Conservation (phyloP, 306 rosid genomes). For the Dalbergia oliveri region DNA sequence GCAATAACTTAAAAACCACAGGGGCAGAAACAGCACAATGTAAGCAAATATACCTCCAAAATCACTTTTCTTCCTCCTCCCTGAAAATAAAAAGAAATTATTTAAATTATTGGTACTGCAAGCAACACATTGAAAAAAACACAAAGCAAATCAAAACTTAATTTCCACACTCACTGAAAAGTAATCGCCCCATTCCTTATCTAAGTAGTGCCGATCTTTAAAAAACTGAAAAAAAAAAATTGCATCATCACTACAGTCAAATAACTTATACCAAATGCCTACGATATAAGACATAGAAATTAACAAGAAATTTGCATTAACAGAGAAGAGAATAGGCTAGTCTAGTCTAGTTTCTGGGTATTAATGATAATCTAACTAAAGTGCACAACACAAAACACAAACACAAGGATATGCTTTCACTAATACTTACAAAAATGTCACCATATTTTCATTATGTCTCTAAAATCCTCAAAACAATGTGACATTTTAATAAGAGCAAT, state of each 20-base stretch:
- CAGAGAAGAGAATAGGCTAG: background rate
- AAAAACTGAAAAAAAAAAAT: slow-evolving; percentile 67
- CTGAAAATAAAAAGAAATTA: slow-evolving; percentile 54
- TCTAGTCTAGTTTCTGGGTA: slow-evolving; percentile 15
- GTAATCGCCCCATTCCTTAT: slow-evolving; percentile 92
- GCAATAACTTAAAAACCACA: slow-evolving; percentile 3
- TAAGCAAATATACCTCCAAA: slow-evolving; percentile 69
- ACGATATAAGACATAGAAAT: background rate
- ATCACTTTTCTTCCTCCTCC: slow-evolving; percentile 70
- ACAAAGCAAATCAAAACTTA: background rate
- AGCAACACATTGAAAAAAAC: slow-evolving; percentile 14
- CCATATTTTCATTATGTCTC: background rate
- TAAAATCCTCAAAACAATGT: background rate
- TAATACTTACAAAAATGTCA: background rate
- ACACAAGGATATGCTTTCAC: background rate
- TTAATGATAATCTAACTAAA: background rate
- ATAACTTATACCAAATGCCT: slow-evolving; percentile 29
- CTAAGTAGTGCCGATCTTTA: slow-evolving; percentile 91
- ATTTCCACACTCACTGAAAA: slow-evolving; percentile 72
- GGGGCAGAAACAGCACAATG: background rate
- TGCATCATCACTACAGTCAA: slow-evolving; percentile 31
- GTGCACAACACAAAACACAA: background rate
- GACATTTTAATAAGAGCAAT: background rate
- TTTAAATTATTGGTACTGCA: background rate
- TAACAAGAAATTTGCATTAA: slow-evolving; percentile 22